phyloP scores from a whole-genome alignment of 345 rosid genomes.

The Acer negundo region DNA sequence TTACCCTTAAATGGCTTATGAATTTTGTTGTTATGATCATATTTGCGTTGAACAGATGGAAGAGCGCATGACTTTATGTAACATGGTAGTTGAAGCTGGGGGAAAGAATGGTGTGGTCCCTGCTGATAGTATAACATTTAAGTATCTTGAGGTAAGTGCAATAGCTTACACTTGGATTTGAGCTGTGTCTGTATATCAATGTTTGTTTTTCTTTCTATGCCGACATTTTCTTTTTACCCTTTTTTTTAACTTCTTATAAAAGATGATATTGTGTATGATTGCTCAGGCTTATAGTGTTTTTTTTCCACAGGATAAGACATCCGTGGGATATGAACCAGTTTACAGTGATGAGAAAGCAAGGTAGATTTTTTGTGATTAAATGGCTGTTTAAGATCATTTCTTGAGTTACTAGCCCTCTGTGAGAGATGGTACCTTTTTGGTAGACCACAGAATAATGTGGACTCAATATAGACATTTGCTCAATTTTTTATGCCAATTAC shows the following conservation, averaged over 20 bases:
- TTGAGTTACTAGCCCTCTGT: neutral
- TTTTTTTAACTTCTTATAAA: neutral
- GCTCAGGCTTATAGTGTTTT: conserved; percentile 2
- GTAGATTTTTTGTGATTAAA: conserved; percentile 34
- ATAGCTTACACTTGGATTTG: neutral
- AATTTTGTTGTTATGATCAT: conserved; percentile 11
- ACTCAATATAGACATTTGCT: neutral
- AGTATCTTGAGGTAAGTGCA: conserved; percentile 77
- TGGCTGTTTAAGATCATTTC: neutral
- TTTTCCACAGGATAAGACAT: conserved; percentile 71
- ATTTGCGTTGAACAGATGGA: conserved; percentile 68
- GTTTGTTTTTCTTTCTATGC: neutral
- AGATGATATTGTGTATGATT: neutral
- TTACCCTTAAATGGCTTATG: neutral
- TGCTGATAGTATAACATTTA: conserved; percentile 84
- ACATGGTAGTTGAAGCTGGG: conserved; percentile 99
- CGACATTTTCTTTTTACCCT: neutral
- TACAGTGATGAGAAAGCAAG: conserved; percentile 90
- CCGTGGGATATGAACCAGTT: conserved; percentile 80
- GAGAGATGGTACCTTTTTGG: neutral
- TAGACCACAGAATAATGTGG: neutral
- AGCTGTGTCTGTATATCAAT: neutral
- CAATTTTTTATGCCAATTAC: neutral
- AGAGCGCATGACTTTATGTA: conserved; percentile 97
- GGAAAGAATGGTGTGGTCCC: conserved; percentile 97